Conservation (phyloP, 148 eudicot species). For the Camellia lanceoleosa region DNA sequence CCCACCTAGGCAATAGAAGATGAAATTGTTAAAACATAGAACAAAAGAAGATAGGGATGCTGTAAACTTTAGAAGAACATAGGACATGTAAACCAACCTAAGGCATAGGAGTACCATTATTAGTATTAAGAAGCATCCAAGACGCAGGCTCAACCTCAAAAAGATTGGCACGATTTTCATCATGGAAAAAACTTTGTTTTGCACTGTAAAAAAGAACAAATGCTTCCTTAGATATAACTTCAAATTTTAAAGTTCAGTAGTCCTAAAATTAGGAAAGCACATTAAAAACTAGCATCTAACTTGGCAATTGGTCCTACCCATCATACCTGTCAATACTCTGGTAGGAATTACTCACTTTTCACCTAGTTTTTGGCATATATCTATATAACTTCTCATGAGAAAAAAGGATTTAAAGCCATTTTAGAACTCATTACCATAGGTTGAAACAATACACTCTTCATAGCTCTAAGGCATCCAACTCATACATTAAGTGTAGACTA, state of each 20-base stretch:
- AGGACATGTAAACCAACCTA: constrained; percentile 50
- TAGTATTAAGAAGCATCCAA: constrained; percentile 89
- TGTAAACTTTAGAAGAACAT: not conserved
- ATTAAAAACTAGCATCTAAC: not conserved
- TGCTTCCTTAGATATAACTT: not conserved
- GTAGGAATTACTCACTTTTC: no score
- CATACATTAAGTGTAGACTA: not conserved
- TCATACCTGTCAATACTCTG: not conserved
- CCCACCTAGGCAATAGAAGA: constrained; percentile 51
- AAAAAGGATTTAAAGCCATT: not conserved
- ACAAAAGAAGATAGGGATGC: constrained; percentile 9
- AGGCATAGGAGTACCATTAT: constrained; percentile 93
- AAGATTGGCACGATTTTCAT: constrained; percentile 86
- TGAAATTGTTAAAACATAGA: not conserved
- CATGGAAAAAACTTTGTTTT: constrained; percentile 92
- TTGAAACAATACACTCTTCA: not conserved
- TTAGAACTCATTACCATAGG: not conserved
- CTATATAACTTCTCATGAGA: not conserved
- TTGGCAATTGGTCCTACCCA: not conserved
- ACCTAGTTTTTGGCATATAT: not conserved
- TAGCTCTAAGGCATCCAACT: not conserved
- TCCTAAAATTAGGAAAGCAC: not conserved
- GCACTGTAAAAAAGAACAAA: constrained; percentile 45
- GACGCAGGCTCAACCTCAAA: constrained; percentile 90
- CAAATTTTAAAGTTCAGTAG: no score